Conservation (phyloP, 805 yeast species). For the Candida germanica region DNA sequence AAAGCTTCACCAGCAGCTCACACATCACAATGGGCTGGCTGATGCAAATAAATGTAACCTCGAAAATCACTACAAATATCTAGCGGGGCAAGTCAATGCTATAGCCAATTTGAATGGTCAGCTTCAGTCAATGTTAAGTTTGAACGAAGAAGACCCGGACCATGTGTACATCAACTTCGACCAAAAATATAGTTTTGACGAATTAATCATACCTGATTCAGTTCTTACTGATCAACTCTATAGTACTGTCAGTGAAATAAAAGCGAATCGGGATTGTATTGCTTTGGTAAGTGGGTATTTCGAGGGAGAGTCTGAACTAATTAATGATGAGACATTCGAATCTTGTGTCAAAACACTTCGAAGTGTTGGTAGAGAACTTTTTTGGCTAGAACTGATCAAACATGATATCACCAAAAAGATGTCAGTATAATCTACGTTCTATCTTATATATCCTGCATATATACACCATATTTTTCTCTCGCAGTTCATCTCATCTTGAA, state of each 20-base stretch:
- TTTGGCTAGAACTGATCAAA: conserved; percentile 39
- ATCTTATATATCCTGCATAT: conserved; percentile 6
- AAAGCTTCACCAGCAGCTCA: conserved; percentile 30
- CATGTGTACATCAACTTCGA: conserved; percentile 16
- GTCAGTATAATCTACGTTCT: conserved; percentile 8
- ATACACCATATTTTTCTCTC: conserved; percentile 1
- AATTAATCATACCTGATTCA: conserved; percentile 39
- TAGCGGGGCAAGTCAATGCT: conserved; percentile 22
- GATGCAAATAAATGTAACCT: conserved; percentile 31
- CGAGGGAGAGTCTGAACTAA: conserved; percentile 28
- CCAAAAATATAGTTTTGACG: conserved; percentile 24
- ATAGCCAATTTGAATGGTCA: conserved; percentile 24
- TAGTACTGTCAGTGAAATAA: conserved; percentile 59
- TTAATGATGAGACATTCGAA: conserved; percentile 32
- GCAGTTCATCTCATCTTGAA: conserved; percentile 7
- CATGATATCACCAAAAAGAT: conserved; percentile 25
- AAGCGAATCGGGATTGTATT: conserved; percentile 67
- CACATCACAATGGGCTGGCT: conserved; percentile 36
- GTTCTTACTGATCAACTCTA: conserved; percentile 56
- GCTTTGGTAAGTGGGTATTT: conserved; percentile 55
- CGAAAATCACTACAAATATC: conserved; percentile 26
- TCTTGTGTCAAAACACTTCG: conserved; percentile 33
- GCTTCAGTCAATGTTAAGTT: conserved; percentile 21
- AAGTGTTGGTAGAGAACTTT: conserved; percentile 36
- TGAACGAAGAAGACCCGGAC: conserved; percentile 19